These are phyloP conservation scores for Penicillium angulare DNA, from an alignment of 495 filamentous ascomycete species.

Conservation along the genomic window DNA sequence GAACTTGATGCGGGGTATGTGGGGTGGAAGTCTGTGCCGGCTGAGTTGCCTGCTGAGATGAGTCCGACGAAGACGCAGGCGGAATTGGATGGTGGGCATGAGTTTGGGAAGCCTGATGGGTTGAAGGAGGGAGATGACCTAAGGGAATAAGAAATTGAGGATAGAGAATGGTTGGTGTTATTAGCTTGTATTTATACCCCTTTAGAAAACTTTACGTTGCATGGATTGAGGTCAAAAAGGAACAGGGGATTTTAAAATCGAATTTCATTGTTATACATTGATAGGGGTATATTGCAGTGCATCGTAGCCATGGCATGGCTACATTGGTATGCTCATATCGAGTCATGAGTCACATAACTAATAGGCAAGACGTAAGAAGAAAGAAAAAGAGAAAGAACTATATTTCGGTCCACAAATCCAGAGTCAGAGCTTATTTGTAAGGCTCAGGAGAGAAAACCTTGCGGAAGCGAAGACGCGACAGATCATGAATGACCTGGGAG, in stretches of 20 bases:
- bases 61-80: not conserved
- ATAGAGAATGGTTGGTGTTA: not conserved
- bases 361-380: not conserved
- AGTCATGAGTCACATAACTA: slow-evolving; percentile 3
- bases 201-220: not conserved
- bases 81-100: slow-evolving; percentile 6
- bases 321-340: slow-evolving; percentile 5
- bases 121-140: not conserved
- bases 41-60: not conserved
- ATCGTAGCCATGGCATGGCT: slow-evolving; percentile 9
- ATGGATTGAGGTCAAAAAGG: not conserved
- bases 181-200: not conserved
- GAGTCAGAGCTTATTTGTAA: not conserved
- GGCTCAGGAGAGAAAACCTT: slow-evolving; percentile 38
- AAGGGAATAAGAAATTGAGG: not conserved
- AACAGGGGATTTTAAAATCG: not conserved
- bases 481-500: slow-evolving; percentile 29
- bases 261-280: slow-evolving; percentile 2
- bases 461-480: slow-evolving; percentile 27
- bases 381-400: not conserved
- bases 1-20: not conserved
- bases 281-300: slow-evolving; percentile 16
- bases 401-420: not conserved
- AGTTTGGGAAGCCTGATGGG: not conserved
- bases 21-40: not conserved